A percentile compares a stretch with the other conserved stretches of the same genome.
These are phyloP conservation scores for Mucor plumbeus DNA, from an alignment of 371 early-diverging fungal species.

Conservation along the genomic window DNA sequence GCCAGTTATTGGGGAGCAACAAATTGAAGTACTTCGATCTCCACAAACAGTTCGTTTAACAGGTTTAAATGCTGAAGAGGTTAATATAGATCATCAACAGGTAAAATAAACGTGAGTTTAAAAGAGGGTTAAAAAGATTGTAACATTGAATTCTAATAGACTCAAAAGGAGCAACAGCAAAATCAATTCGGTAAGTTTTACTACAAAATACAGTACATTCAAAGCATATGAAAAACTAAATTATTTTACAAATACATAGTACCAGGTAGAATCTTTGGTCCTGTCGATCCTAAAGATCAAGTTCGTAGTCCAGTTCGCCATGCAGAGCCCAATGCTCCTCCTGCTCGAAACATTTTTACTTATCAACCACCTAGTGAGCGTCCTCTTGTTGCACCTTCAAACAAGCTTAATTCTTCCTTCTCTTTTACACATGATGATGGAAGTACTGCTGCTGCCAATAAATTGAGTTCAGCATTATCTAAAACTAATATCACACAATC, in stretches of 20 bases:
- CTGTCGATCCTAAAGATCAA: constrained; percentile 47
- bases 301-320: constrained; percentile 30
- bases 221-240: background rate
- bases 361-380: constrained; percentile 42
- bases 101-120: constrained; percentile 11
- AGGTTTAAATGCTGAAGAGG: constrained; percentile 21
- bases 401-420: constrained; percentile 37
- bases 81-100: constrained; percentile 25
- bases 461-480: background rate
- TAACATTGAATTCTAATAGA: background rate
- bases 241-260: constrained; percentile 16
- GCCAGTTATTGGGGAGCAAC: constrained; percentile 47
- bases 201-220: background rate
- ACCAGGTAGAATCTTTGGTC: constrained; percentile 46
- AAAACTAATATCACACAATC: constrained; percentile 4
- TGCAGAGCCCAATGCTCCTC: constrained; percentile 33
- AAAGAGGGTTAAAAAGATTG: background rate
- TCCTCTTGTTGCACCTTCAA: constrained; percentile 40
- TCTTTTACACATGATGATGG: constrained; percentile 37
- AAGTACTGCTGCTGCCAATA: background rate
- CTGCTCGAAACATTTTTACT: constrained; percentile 48
- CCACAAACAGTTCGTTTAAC: constrained; percentile 24
- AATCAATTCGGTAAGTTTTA: constrained; percentile 4
- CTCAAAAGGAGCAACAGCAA: constrained; percentile 8
- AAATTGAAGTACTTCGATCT: constrained; percentile 33